These are phyloP conservation scores for Sarocladium brachiariae DNA, from an alignment of 2,329 filamentous ascomycete genomes.

Conservation along the genomic window DNA sequence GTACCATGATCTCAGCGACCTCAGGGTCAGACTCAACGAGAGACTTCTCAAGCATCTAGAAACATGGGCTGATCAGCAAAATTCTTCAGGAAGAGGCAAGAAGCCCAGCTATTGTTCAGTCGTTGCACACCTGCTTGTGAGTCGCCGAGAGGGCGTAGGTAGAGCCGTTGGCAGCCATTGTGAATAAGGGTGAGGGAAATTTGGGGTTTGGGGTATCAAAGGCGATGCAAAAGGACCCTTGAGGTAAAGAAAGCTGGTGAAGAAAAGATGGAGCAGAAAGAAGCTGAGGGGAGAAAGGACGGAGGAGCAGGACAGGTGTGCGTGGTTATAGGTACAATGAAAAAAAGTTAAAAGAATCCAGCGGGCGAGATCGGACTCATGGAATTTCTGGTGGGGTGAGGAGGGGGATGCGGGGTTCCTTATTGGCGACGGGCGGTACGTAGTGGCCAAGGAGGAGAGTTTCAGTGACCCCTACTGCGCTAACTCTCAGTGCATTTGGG, in stretches of 20 bases:
- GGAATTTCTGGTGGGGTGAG: conserved; percentile 9
- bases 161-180: conserved; percentile 34
- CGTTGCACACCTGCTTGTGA: conserved; percentile 46
- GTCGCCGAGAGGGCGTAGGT: conserved; percentile 46
- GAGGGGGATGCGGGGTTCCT: conserved; percentile 4
- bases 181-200: conserved; percentile 15
- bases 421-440: background rate
- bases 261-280: background rate
- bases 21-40: conserved; percentile 87
- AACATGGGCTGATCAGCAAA: too few relatives aligned
- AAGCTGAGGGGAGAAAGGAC: background rate
- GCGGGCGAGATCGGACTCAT: conserved; percentile 9
- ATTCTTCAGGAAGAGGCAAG: too few relatives aligned
- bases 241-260: background rate
- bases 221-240: background rate
- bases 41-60: conserved; percentile 92
- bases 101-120: too few relatives aligned
- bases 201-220: conserved; percentile 6
- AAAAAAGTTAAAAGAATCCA: conserved; percentile 8
- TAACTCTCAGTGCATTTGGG: background rate
- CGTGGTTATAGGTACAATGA: conserved; percentile 6
- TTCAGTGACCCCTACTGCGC: too few relatives aligned
- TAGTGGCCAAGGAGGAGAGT: background rate
- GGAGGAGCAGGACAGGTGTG: background rate
- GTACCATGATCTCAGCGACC: conserved; percentile 93